Percentiles rank a stretch among this genome's conserved stretches.
Evolutionary conservation across 805 yeast genomes (phyloP).

Genomic region (Huiozyma sinensis): DNA sequence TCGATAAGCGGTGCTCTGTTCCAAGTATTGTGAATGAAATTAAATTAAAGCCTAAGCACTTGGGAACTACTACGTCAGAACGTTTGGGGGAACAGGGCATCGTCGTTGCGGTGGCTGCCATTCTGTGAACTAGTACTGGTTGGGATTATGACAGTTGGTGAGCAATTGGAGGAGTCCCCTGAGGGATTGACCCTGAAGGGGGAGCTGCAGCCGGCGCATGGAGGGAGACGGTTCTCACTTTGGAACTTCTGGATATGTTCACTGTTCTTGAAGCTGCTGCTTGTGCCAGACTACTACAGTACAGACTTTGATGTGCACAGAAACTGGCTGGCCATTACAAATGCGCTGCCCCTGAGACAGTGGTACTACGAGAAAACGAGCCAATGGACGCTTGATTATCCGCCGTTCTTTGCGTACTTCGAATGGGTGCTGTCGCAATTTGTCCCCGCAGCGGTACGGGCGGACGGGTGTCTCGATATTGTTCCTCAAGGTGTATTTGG

Average conservation of each 20-base stretch:
- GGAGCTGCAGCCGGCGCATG: neutral
- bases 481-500: constrained; percentile 59
- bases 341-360: constrained; percentile 53
- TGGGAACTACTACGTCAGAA: too few species aligned
- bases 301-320: constrained; percentile 97
- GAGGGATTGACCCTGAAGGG: neutral
- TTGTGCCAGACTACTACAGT: constrained; percentile 77
- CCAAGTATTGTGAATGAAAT: too few species aligned
- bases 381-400: constrained; percentile 95
- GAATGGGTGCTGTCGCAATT: constrained; percentile 70
- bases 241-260: constrained; percentile 62
- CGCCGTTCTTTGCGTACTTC: constrained; percentile 95
- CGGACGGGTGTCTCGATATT: constrained; percentile 72
- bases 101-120: neutral
- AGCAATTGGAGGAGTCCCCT: neutral
- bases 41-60: too few species aligned
- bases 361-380: constrained; percentile 78
- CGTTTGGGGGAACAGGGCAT: too few species aligned
- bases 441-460: constrained; percentile 50
- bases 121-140: neutral
- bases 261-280: constrained; percentile 44
- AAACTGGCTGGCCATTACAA: constrained; percentile 91
- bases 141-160: neutral
- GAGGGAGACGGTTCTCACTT: constrained; percentile 33
- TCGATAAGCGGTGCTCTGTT: too few species aligned